phyloP scores from a whole-genome alignment of 2,329 filamentous ascomycete genomes.

The Neurospora sp. region DNA sequence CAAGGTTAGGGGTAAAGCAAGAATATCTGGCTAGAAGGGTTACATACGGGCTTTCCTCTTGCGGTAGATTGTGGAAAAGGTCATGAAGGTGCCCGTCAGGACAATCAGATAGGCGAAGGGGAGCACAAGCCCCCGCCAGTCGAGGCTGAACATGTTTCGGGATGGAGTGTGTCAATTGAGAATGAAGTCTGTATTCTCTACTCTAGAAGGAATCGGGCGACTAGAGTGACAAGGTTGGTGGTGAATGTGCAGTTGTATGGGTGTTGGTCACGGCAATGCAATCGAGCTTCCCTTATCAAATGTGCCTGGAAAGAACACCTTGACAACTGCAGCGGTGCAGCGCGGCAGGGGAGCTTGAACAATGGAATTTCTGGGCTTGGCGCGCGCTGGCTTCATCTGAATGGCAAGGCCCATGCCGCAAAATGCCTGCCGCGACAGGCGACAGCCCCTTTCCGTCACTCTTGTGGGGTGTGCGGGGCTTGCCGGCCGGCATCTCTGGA shows the following conservation, averaged over 20 bases:
- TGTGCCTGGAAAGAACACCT: constrained; percentile 19
- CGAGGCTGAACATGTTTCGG: constrained; percentile 39
- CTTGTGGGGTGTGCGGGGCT: not conserved
- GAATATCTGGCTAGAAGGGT: not conserved
- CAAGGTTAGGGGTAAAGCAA: constrained; percentile 9
- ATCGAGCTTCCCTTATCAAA: not conserved
- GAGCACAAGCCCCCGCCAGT: constrained; percentile 72
- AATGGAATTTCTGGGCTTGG: not conserved
- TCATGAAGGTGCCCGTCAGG: constrained; percentile 77
- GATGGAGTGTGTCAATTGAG: not conserved
- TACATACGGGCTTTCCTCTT: constrained; percentile 75
- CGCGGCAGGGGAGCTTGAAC: not conserved
- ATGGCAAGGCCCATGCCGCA: not conserved
- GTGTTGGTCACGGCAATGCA: not conserved
- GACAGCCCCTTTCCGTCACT: not conserved
- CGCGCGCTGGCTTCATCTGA: not conserved
- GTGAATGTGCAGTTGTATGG: not conserved
- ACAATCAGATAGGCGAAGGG: constrained; percentile 86
- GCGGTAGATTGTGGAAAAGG: constrained; percentile 87
- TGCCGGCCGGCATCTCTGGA: not conserved
- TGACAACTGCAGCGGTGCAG: constrained; percentile 12
- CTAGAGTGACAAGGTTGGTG: not conserved
- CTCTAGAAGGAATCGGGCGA: not conserved
- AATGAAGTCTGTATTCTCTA: not conserved
- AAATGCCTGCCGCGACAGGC: not conserved